Evolutionary conservation across 2,329 filamentous ascomycete genomes (phyloP), one percentile per base, ranked within the genome.

Genomic region (Nothophoma quercina): DNA sequence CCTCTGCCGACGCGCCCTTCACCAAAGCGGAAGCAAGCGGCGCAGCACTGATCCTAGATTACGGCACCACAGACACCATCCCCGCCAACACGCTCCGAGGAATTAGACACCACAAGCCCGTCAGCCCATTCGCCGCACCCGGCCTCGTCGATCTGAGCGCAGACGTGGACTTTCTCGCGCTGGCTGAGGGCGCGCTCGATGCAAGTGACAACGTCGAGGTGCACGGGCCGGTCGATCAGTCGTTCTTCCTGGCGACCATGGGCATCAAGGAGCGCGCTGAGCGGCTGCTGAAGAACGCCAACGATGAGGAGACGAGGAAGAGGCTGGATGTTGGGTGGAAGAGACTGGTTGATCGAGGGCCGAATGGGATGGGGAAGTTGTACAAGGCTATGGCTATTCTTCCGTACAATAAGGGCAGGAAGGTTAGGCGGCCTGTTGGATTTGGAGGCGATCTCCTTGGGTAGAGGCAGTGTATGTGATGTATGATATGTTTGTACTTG

Each of bases 321-420:
- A 84, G 85, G 43, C 80, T 97, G 25, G 86, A 91, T 59, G 84
- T 80, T 57, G 88, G 89, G 0, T 96, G 91, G 85, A 88, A 85
- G 76, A 81, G 95, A 56, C 78, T 99, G 43, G 85, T 97, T n/a
- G 93, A 96, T 72, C 81, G 86, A 33, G 88, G 90, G 0, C 88
- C 87, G 1, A 86, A 85, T 43, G 93, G 92, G 0, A 99, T 99
- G 95, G 95, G 95, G 0, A 93, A 88, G 77, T 79, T 96, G 18
- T 99, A 99, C 74, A 97, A 98, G 77, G 93, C 86, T 19, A 82
- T 99, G 82, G 90, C 93, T 10, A 91, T 99, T 64, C 71, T 98
- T 65, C 95, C 95, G 0, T 74, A 76, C 58, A 64, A 60, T 35
- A 68, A 74, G 74, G 90, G 89, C 59, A 83, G 81, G 28, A 88